Percentiles rank a stretch among this genome's conserved stretches.
phyloP scores from a whole-genome alignment of 306 rosid genomes.

The Hippophae tibetana region DNA sequence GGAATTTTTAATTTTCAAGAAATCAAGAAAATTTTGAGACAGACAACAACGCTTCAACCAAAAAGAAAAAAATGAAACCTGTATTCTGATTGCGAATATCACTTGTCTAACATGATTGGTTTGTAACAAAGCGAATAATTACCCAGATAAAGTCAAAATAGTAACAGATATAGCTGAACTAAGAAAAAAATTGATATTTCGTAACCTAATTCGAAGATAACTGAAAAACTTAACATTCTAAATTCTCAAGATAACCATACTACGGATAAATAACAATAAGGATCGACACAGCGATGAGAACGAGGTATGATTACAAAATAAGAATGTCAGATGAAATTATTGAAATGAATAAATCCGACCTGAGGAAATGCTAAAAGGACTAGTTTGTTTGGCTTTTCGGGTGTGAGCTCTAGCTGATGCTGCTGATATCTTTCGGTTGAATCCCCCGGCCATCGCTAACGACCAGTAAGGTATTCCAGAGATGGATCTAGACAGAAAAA shows the following conservation, averaged over 20 bases:
- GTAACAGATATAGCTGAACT: not conserved
- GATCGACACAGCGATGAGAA: no score
- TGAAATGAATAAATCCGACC: conserved; percentile 23
- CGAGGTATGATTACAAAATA: not conserved
- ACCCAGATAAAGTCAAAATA: not conserved
- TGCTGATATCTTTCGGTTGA: conserved; percentile 62
- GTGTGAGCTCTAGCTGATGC: conserved; percentile 77
- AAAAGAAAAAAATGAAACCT: no score
- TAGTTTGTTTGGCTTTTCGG: conserved; percentile 37
- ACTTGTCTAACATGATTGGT: not conserved
- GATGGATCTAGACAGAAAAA: not conserved
- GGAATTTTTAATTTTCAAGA: no score
- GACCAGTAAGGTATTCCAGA: not conserved
- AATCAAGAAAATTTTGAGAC: no score
- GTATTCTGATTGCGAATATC: no score
- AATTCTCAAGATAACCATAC: not conserved
- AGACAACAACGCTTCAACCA: no score
- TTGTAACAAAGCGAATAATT: not conserved
- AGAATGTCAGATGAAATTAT: not conserved
- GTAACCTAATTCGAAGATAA: not conserved
- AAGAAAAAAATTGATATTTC: not conserved
- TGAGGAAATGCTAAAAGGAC: conserved; percentile 38
- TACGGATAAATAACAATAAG: not conserved
- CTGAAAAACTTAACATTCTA: no score
- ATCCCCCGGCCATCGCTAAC: conserved; percentile 42